phyloP scores from a whole-genome alignment of 352 stramenopile genomes.

The Globisporangium cylindrosporum region DNA sequence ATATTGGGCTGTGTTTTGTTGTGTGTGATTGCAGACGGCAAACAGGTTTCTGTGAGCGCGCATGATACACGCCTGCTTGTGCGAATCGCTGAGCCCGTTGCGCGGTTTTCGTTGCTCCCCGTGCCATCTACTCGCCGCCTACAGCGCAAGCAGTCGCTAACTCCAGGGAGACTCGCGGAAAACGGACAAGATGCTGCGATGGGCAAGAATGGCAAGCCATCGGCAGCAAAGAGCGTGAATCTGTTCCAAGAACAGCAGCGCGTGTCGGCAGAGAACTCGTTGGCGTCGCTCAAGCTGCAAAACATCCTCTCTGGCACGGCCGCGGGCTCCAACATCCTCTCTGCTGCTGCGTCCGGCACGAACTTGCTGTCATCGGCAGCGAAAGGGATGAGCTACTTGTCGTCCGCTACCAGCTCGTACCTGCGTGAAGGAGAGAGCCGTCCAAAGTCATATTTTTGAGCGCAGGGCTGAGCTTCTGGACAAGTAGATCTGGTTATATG shows the following conservation, averaged over 20 bases:
- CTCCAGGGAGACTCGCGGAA: constrained; percentile 6
- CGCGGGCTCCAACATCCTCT: constrained; percentile 63
- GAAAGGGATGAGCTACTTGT: constrained; percentile 83
- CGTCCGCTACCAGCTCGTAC: constrained; percentile 71
- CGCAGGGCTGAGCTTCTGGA: neutral
- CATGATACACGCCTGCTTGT: constrained; percentile 68
- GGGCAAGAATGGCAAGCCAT: constrained; percentile 28
- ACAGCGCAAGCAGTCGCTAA: constrained; percentile 35
- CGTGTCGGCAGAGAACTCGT: constrained; percentile 19
- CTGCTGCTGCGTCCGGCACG: constrained; percentile 53
- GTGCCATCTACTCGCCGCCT: constrained; percentile 59
- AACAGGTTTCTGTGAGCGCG: constrained; percentile 60
- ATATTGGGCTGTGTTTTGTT: constrained; percentile 14
- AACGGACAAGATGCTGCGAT: neutral
- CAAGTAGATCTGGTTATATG: neutral
- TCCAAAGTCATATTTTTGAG: constrained; percentile 63
- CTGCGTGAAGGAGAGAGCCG: constrained; percentile 44
- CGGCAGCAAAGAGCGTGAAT: constrained; percentile 25
- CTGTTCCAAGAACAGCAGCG: constrained; percentile 36
- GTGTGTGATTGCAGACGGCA: constrained; percentile 46
- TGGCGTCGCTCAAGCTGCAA: constrained; percentile 47
- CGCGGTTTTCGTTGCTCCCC: constrained; percentile 78
- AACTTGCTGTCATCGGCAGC: constrained; percentile 65
- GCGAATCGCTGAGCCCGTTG: constrained; percentile 69
- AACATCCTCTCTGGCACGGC: constrained; percentile 66